Evolutionary conservation across 495 filamentous ascomycete species (phyloP).

Genomic region (Neurospora sp.): DNA sequence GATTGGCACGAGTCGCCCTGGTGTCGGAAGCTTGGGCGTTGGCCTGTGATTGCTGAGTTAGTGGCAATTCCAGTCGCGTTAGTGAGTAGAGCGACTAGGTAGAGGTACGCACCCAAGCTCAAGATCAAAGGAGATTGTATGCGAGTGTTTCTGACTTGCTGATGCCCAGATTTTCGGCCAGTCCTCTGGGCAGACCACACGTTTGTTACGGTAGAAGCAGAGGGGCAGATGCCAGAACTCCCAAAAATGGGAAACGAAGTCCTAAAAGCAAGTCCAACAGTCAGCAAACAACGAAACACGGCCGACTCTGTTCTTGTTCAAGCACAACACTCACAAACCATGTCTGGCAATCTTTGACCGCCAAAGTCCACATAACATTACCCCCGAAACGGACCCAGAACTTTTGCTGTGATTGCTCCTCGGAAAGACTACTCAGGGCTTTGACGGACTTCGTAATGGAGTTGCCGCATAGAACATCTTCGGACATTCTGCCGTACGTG

Average conservation of each 20-base stretch:
- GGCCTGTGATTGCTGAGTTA: background rate
- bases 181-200: constrained; percentile 9
- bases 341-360: constrained; percentile 21
- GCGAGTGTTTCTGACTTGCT: background rate
- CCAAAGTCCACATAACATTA: constrained; percentile 9
- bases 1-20: background rate
- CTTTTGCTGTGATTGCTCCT: background rate
- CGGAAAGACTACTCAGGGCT: background rate
- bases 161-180: constrained; percentile 20
- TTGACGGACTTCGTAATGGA: constrained; percentile 3
- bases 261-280: constrained; percentile 2
- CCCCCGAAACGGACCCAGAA: constrained; percentile 4
- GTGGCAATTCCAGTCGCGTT: background rate
- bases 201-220: constrained; percentile 14
- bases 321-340: constrained; percentile 26
- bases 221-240: constrained; percentile 24
- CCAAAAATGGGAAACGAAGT: constrained; percentile 25
- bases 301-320: background rate
- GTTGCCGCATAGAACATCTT: constrained; percentile 9
- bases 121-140: background rate
- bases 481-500: constrained; percentile 17
- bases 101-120: background rate
- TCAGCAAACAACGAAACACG: background rate
- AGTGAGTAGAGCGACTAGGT: background rate
- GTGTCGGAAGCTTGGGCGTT: background rate